These are phyloP conservation scores for Polyporus tsugae DNA, from an alignment of 1,284 basidiomycete species.

Conservation along the genomic window DNA sequence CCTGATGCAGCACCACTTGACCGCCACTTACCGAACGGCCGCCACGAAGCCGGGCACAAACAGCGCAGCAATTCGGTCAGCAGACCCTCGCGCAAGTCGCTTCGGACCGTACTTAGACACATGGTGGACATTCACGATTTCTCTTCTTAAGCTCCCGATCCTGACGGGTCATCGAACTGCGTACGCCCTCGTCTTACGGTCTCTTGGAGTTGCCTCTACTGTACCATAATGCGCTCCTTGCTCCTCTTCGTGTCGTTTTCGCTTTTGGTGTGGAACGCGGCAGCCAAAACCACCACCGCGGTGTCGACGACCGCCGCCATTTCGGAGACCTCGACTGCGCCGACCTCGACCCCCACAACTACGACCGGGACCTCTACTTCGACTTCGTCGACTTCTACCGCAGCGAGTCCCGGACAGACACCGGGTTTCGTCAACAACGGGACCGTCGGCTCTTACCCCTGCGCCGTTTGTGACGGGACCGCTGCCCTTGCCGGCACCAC, in stretches of 20 bases:
- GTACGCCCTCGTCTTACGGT: not conserved
- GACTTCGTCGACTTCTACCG: not conserved
- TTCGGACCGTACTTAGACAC: not conserved
- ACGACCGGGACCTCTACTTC: not conserved
- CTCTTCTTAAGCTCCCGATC: not conserved
- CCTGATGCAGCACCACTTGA: not conserved
- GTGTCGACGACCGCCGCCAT: not conserved
- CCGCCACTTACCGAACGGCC: not conserved
- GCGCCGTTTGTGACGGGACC: not conserved
- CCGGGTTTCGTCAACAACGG: conserved; percentile 7
- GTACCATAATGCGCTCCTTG: not conserved
- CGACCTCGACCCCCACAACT: not conserved
- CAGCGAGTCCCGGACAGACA: not conserved
- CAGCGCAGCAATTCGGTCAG: conserved; percentile 5
- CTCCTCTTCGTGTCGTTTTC: not conserved
- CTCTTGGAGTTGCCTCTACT: not conserved
- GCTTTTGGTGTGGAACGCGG: not conserved
- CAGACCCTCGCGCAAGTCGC: not conserved
- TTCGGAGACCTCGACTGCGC: not conserved
- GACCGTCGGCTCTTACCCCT: not conserved
- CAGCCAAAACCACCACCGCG: not conserved
- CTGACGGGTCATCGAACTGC: not conserved
- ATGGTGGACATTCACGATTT: not conserved
- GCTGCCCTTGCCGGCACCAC: not conserved
- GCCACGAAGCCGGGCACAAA: not conserved